A percentile compares a stretch with the other conserved stretches of the same genome.
These are phyloP conservation scores for Aureobasidium pullulans DNA, from an alignment of 2,329 filamentous ascomycete species.

Conservation along the genomic window DNA sequence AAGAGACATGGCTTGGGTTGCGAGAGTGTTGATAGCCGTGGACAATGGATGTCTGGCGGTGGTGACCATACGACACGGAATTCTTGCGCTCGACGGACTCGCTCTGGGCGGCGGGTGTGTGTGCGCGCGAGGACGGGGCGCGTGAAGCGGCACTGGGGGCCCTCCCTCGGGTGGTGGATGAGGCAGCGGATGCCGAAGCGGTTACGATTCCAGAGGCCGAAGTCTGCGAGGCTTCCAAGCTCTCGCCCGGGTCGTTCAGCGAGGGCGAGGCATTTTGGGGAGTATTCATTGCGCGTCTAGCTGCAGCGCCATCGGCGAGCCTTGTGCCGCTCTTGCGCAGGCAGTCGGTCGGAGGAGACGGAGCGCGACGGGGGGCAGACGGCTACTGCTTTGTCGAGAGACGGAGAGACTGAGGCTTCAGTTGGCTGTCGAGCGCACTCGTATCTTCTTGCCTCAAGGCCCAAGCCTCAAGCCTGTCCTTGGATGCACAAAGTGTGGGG, in stretches of 20 bases:
- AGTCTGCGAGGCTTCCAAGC: background rate
- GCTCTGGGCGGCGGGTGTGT: slow-evolving; percentile 36
- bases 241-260: slow-evolving; percentile 9
- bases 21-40: slow-evolving; percentile 89
- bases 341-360: background rate
- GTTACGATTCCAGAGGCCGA: background rate
- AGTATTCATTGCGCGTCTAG: slow-evolving; percentile 11
- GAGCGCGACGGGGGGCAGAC: background rate
- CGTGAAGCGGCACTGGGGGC: slow-evolving; percentile 36
- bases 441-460: no score
- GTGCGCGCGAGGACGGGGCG: slow-evolving; percentile 37
- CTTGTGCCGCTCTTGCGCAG: slow-evolving; percentile 9
- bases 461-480: background rate
- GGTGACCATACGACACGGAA: slow-evolving; percentile 66
- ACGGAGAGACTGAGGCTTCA: background rate
- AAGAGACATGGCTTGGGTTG: slow-evolving; percentile 79
- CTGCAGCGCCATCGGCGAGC: slow-evolving; percentile 10
- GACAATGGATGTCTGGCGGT: slow-evolving; percentile 93
- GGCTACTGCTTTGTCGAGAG: background rate
- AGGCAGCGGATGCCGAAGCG: slow-evolving; percentile 10
- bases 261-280: slow-evolving; percentile 9
- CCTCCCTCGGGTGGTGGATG: slow-evolving; percentile 38
- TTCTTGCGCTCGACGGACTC: slow-evolving; percentile 43
- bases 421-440: no score
- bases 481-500: slow-evolving; percentile 7